phyloP scores from a whole-genome alignment of 345 rosid genomes.

The Ceriops decandra region DNA sequence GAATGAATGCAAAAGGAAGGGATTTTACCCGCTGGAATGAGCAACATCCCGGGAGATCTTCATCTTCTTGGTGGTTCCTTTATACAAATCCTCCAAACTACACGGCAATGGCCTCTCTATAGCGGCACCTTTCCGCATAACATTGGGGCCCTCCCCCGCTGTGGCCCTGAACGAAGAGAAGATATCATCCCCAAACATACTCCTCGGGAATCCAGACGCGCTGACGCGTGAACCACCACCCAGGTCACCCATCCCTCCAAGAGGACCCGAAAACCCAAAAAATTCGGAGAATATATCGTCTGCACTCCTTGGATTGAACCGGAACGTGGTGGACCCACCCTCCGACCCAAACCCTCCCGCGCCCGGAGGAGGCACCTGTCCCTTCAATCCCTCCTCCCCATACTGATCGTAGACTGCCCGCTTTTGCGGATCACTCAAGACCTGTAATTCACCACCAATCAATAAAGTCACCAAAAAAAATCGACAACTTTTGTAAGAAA shows the following conservation, averaged over 20 bases:
- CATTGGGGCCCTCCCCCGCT: conserved; percentile 39
- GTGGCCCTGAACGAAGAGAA: conserved; percentile 44
- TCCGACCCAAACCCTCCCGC: conserved; percentile 48
- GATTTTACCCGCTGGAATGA: conserved; percentile 59
- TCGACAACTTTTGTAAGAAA: too few relatives aligned
- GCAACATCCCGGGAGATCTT: conserved; percentile 77
- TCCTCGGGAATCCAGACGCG: conserved; percentile 47
- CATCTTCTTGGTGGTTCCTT: conserved; percentile 86
- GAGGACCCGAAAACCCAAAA: conserved; percentile 65
- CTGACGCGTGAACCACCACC: conserved; percentile 50
- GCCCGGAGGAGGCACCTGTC: conserved; percentile 79
- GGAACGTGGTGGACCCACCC: conserved; percentile 46
- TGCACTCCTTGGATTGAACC: conserved; percentile 72
- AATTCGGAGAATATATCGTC: conserved; percentile 86
- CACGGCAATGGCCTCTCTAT: conserved; percentile 74
- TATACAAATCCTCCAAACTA: conserved; percentile 85
- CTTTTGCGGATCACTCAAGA: conserved; percentile 76
- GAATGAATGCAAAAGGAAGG: too few relatives aligned
- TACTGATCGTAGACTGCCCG: conserved; percentile 76
- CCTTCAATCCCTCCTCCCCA: conserved; percentile 80
- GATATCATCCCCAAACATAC: conserved; percentile 56
- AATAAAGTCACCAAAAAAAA: too few relatives aligned
- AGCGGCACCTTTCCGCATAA: conserved; percentile 56
- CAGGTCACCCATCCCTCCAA: conserved; percentile 46
- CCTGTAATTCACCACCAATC: conserved; percentile 31